Evolutionary conservation across 2,329 filamentous ascomycete species (phyloP), one percentile per base, ranked within the genome.

Genomic region (Seiridium cupressi): DNA sequence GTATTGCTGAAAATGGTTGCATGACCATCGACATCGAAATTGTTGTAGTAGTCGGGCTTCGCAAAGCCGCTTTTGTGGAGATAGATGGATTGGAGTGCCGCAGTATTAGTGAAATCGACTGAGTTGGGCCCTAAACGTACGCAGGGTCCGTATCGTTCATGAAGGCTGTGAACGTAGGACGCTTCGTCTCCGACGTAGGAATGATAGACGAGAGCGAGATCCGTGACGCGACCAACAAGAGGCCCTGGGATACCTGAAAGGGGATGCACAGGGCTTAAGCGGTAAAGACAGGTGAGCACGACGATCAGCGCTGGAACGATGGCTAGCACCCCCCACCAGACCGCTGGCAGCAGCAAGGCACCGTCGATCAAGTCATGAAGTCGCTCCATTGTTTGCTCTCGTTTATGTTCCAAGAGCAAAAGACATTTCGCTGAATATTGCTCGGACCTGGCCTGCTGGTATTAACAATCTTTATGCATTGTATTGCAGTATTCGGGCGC

Each of bases 11-110:
- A 87, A 42, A 87, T 80, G 1, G 81, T 82, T 35, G 76, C 69
- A 64, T 82, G 80, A 1, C 80, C 81, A 63, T 85, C 83, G 18
- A 85, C 81, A 60, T 85, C 80, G 64, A 86, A 86, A 63, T 86
- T 86, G 0, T 70, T 69, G 66, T 86, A 86, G 60, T 75, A 79
- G 0, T 68, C 64, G 1, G 81, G 75, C 66, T 87, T 86, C 0
- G 71, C 68, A 57, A 86, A 85, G 1, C 84, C 83, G 3, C 83
- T 82, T 44, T 73, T 78, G 3, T 75, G 71, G 10, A 79, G 67
- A 66, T 87, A 86, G 38, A 86, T 83, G 1, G 79, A 71, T 0
- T 75, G 70, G 32, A 84, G 65, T 1, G 79, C 81, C 13, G 72
- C 73, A 8, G 76, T 77, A 54, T 80, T 77, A 6, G 76, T 68